Conservation (phyloP, 2,329 filamentous ascomycete species). For the Cyphellophora europaea region DNA sequence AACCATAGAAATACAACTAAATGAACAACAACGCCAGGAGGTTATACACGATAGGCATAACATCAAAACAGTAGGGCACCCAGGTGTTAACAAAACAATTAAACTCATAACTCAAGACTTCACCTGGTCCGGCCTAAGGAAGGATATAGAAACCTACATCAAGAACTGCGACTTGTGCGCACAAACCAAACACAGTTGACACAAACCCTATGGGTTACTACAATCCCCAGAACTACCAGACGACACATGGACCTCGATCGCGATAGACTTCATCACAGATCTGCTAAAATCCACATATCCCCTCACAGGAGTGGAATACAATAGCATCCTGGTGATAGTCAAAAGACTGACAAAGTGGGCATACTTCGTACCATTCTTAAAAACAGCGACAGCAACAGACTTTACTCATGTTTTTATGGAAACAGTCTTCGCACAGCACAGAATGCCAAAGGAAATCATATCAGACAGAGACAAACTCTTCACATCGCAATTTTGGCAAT, state of each 20-base stretch:
- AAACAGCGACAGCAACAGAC: slow-evolving; percentile 2
- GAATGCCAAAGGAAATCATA: slow-evolving; percentile 5
- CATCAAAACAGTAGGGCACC: slow-evolving; percentile 4
- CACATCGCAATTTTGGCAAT: slow-evolving; percentile 6
- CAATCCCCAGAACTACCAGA: neutral
- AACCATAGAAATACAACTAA: no score
- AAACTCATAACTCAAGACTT: slow-evolving; percentile 3
- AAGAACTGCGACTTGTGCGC: slow-evolving; percentile 6
- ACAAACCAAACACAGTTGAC: slow-evolving; percentile 2
- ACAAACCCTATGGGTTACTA: slow-evolving; percentile 4
- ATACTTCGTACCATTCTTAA: slow-evolving; percentile 4
- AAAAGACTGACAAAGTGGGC: slow-evolving; percentile 5
- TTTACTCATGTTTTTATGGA: slow-evolving; percentile 6
- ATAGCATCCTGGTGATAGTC: slow-evolving; percentile 7
- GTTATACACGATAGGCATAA: no score
- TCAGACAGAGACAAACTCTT: slow-evolving; percentile 5
- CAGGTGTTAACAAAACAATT: slow-evolving; percentile 1
- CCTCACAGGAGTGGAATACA: slow-evolving; percentile 1
- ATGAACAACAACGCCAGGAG: no score
- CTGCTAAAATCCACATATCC: neutral
- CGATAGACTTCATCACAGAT: slow-evolving; percentile 7
- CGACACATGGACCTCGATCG: slow-evolving; percentile 3
- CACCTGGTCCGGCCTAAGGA: slow-evolving; percentile 2
- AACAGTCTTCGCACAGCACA: slow-evolving; percentile 5
- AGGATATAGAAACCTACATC: slow-evolving; percentile 4